Base-by-base conservation (phyloP, 768 basidiomycete species). In the Pleurotus tuoliensis region DNA sequence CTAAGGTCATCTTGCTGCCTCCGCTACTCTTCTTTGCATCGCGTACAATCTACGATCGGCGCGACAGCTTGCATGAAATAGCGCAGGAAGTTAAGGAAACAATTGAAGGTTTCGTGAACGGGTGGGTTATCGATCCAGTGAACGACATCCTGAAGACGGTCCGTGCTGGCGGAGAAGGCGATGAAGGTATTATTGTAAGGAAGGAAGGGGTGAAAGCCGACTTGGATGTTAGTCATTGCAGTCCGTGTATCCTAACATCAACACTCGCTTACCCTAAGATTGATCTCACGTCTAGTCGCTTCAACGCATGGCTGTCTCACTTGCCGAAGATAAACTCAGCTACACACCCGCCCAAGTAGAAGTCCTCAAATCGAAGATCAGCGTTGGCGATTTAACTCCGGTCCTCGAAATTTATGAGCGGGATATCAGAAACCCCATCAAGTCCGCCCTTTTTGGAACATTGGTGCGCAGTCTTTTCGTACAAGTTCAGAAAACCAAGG, bases 401-500 rank as follows among this genome's bases (percentile, higher is more conserved):
- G 87, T 98, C 4, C 79, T 96, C 59, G 75, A 86, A 65, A 80
- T 94, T 4, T 98, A 96, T 65, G 96, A 98, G 72, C 83, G 89
- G 58, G 94, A 98, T 63, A 92, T 98, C 72, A 87, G 87, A 67
- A 82, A 74, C n/a, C 96, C 96, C 0, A 63, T 98, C 46, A 86
- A 82, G 62, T 93, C 90, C 16, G 91, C 87, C 4, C 58, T 98
- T 3, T 73, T 79, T 5, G 96, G 96, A 3, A 88, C 86, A 12
- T 76, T 98, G 6, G 74, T 98, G 15, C 81, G 96, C 25, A 86
- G 91, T 1, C 72, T 94, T 47, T 86, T 98, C 60, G 87, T 99
- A 27, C 96, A 98, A 66, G 81, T 98, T 0, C 96, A 98, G 62
- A 98, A 98, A 69, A 89, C 94, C 57, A 98, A 98, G 77, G 94